These are phyloP conservation scores for Candida cerambycidarum DNA, from an alignment of 805 yeast species.

Conservation along the genomic window DNA sequence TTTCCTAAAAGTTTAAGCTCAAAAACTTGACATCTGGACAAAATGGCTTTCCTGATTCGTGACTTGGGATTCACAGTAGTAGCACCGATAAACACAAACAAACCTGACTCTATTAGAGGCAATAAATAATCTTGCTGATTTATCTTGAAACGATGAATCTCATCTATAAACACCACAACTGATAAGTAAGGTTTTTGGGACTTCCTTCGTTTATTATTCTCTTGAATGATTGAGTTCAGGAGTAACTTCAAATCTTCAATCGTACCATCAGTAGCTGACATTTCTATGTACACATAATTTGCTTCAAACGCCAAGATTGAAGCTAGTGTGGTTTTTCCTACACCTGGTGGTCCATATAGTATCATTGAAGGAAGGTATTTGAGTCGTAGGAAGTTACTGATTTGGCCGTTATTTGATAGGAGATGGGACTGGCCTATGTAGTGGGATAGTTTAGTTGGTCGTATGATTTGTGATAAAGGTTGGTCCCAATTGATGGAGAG, in stretches of 20 bases:
- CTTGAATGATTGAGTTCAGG: conserved; percentile 52
- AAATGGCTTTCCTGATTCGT: conserved; percentile 74
- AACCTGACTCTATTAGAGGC: conserved; percentile 83
- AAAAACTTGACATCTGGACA: conserved; percentile 83
- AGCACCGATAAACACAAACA: conserved; percentile 85
- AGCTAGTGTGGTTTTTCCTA: conserved; percentile 89
- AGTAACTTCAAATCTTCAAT: conserved; percentile 60
- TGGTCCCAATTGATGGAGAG: conserved; percentile 1
- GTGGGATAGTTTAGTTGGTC: conserved; percentile 70
- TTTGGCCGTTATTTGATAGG: conserved; percentile 61
- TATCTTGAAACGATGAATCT: conserved; percentile 84
- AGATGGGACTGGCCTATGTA: conserved; percentile 87
- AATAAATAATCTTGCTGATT: conserved; percentile 86
- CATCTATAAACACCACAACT: conserved; percentile 78
- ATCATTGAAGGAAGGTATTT: conserved; percentile 82
- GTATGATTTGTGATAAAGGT: conserved; percentile 32
- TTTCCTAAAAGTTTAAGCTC: conserved; percentile 54
- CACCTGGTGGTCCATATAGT: conserved; percentile 95
- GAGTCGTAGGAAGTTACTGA: conserved; percentile 62
- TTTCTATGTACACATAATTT: conserved; percentile 64
- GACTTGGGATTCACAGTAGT: conserved; percentile 92
- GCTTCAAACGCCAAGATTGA: conserved; percentile 56
- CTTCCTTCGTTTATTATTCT: conserved; percentile 46
- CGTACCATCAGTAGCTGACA: conserved; percentile 80
- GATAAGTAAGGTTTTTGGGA: conserved; percentile 24